Evolutionary conservation across 2,329 filamentous ascomycete species (phyloP), one percentile per base, ranked within the genome.

Genomic region (Achaetomium macrosporum): DNA sequence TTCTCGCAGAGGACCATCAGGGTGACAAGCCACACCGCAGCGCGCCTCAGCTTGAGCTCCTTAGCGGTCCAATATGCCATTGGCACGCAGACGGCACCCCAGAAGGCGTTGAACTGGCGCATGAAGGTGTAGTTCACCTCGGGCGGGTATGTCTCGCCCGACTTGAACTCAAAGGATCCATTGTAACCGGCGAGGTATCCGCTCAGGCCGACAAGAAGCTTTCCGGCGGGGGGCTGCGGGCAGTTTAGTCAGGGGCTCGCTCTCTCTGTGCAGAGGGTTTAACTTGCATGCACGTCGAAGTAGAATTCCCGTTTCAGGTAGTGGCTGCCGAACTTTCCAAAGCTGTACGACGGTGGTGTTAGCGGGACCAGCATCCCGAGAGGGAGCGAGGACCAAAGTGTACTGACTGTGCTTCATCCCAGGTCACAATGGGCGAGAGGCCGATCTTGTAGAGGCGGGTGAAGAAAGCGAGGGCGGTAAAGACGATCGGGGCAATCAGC

Each of bases 261-360:
- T 35, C 6, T 37, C 19, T 12, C 30, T 13, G 10, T 29, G 19
- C 45, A 31, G 31, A 19, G 42, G 15, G 31, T 19, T 17, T 29
- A 42, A 61, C 60, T 58, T 60, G 59, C 64, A 68, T 72, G 70
- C 40, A 75, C 77, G 78, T 95, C 89, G 75, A 99, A 99, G 80
- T 99, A 99, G 78, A 97, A 96, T 73, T 99, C 93, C 71, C 92
- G 89, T 72, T 99, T 96, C 68, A 99, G 85, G 72, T 99, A 99
- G 74, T 99, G 92, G 64, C 92, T 97, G 59, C 93, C 93, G 71
- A 99, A 99, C 76, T 99, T 99, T 68, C 89, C 89, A 71, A 95
- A 95, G 71, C 86, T 90, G 64, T 53, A 15, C 19, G 46, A 19
- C 50, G 54, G 61, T 47, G 53, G 16, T 55, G 61, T 72, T 57